phyloP scores from a whole-genome alignment of 73 alveolate genomes.

The Paraurostyla sp. region DNA sequence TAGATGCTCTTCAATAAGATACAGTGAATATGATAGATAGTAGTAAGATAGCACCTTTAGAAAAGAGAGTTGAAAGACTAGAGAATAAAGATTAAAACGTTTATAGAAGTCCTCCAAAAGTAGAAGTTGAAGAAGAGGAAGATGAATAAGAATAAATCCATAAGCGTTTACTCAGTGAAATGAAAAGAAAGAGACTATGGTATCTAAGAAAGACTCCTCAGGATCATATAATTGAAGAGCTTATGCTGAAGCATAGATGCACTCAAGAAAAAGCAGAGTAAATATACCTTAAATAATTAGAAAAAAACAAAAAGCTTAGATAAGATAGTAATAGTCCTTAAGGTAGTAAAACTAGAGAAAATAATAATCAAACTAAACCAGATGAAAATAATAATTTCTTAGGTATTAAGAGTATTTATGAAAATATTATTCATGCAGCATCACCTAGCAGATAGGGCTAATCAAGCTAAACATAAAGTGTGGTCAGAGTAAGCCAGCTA shows the following conservation, averaged over 20 bases:
- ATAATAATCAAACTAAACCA: background rate
- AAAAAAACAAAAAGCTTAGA: background rate
- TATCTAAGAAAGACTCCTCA: conserved; percentile 53
- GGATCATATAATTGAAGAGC: conserved; percentile 41
- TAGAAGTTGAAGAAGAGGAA: background rate
- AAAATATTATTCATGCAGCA: conserved; percentile 52
- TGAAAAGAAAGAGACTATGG: conserved; percentile 18
- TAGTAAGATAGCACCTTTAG: conserved; percentile 9
- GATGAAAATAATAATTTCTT: background rate
- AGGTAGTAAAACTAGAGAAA: background rate
- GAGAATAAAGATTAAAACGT: background rate
- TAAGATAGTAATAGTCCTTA: background rate
- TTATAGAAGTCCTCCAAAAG: background rate
- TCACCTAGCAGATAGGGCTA: background rate
- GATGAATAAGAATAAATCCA: conserved; percentile 20
- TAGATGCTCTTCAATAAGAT: conserved; percentile 30
- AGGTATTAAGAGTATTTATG: conserved; percentile 31
- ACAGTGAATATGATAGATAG: background rate
- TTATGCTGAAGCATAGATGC: conserved; percentile 41
- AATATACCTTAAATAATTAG: background rate
- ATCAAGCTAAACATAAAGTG: no score
- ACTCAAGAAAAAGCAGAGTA: conserved; percentile 46
- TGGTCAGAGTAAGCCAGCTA: background rate
- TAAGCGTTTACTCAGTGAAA: background rate
- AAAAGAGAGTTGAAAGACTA: background rate